Base-by-base conservation (phyloP, 441 rosid species). In the Adansonia gregorii region DNA sequence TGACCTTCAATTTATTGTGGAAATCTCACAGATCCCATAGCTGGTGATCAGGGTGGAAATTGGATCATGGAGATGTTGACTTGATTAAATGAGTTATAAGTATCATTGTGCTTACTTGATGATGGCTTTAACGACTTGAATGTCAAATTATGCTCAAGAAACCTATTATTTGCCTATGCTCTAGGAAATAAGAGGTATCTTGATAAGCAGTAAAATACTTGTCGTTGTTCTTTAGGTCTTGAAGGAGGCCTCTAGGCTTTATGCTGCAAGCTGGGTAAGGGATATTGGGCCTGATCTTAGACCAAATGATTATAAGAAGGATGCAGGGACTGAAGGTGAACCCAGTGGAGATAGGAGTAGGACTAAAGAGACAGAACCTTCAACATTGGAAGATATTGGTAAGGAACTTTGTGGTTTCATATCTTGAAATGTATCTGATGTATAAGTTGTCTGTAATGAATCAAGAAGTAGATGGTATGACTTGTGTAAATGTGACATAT, bases 251-350 rank as follows among this genome's bases (percentile, higher is more conserved):
- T 87, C 94, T 20, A 88, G 94, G 90, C 94, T 95, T 65, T 95
- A 93, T 83, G 89, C 80, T 77, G 95, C 92, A 0, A 95, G 99
- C 76, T 92, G 97, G 98, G 91, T 92, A 8, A 79, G 98, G 46
- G 97, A 95, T 74, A 93, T 92, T 83, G 97, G 95, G 86, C 98
- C 95, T 78, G 97, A 95, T 15, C 97, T 93, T 84, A 85, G 92
- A 67, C 99, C 97, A 4, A 84, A 88, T 79, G 89, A 92, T 80
- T 91, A 89, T 80, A 88, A 91, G 89, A 91, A 92, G 81, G 83
- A 82, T 11, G 82, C 76, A 20, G 89, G 56, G 46, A 83, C 24
- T 75, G 86, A 82, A 82, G 90, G 66, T 20, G 60, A 76, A 76
- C 1, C 78, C 46, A 51, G 52, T 52, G 78, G 73, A 17, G 77